Evolutionary conservation across 2,329 filamentous ascomycete species (phyloP).

Genomic region (Knoxdaviesia proteae): DNA sequence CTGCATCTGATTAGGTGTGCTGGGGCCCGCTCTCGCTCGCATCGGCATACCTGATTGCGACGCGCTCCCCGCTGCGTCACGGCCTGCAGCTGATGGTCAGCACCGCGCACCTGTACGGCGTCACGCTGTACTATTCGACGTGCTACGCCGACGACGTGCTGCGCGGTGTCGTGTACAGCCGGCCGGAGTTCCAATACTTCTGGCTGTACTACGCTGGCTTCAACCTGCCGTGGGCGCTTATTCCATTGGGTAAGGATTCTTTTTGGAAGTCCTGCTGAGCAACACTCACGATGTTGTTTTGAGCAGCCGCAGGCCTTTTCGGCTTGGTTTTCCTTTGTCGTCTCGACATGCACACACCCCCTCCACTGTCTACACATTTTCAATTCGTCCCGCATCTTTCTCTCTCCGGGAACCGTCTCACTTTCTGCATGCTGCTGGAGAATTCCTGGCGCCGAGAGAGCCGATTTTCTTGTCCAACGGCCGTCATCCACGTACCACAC

Average conservation of each 20-base stretch:
- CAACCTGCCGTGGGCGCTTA: slow-evolving; percentile 31
- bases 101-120: slow-evolving; percentile 36
- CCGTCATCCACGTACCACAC: too few relatives aligned
- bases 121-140: slow-evolving; percentile 41
- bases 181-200: slow-evolving; percentile 39
- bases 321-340: slow-evolving; percentile 13
- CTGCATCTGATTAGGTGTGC: slow-evolving; percentile 15
- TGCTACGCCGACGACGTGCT: slow-evolving; percentile 25
- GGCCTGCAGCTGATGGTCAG: slow-evolving; percentile 28
- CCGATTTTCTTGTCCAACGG: too few relatives aligned
- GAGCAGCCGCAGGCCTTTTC: too few relatives aligned
- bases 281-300: too few relatives aligned
- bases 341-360: slow-evolving; percentile 28
- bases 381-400: neutral
- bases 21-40: slow-evolving; percentile 39
- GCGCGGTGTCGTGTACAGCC: slow-evolving; percentile 26
- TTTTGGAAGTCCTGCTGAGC: too few relatives aligned
- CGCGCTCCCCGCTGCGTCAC: slow-evolving; percentile 23
- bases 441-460: too few relatives aligned
- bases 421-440: too few relatives aligned
- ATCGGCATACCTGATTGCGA: slow-evolving; percentile 23
- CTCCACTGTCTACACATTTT: neutral
- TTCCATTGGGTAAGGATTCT: neutral
- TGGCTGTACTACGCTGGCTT: slow-evolving; percentile 43
- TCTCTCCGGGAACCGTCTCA: neutral